phyloP scores from a whole-genome alignment of 129 eudicot species.

The Saussurea involucrata region DNA sequence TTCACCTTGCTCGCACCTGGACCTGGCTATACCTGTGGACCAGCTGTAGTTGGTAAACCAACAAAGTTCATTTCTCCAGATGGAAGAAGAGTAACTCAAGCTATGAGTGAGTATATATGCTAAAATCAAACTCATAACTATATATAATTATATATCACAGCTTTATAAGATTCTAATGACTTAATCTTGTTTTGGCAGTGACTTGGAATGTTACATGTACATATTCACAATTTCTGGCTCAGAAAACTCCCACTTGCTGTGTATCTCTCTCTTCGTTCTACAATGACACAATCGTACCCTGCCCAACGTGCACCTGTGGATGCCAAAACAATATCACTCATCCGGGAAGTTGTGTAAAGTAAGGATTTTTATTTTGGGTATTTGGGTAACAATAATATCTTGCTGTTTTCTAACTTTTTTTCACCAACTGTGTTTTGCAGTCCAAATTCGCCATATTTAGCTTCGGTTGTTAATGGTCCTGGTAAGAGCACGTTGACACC shows the following conservation, averaged over 20 bases:
- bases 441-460: slow-evolving; percentile 62
- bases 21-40: slow-evolving; percentile 94
- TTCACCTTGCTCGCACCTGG: slow-evolving; percentile 88
- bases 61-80: slow-evolving; percentile 59
- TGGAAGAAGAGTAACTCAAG: slow-evolving; percentile 89
- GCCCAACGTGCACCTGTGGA: slow-evolving; percentile 95
- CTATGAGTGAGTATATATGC: slow-evolving; percentile 84
- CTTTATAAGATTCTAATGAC: slow-evolving; percentile 5
- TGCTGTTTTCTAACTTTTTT: neutral
- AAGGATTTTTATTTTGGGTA: slow-evolving; percentile 19
- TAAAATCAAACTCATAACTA: neutral
- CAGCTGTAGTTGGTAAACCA: slow-evolving; percentile 65
- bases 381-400: neutral
- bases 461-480: slow-evolving; percentile 73
- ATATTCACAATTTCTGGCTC: slow-evolving; percentile 91
- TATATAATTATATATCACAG: neutral
- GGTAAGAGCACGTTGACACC: slow-evolving; percentile 62
- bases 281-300: slow-evolving; percentile 82
- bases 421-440: slow-evolving; percentile 35
- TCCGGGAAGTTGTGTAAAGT: slow-evolving; percentile 88
- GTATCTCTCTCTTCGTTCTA: slow-evolving; percentile 93
- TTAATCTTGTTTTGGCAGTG: slow-evolving; percentile 50
- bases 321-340: slow-evolving; percentile 71
- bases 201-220: slow-evolving; percentile 96
- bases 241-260: slow-evolving; percentile 89